These are phyloP conservation scores for Glomus cerebriforme DNA, from an alignment of 192 early-diverging fungal species.

Conservation along the genomic window DNA sequence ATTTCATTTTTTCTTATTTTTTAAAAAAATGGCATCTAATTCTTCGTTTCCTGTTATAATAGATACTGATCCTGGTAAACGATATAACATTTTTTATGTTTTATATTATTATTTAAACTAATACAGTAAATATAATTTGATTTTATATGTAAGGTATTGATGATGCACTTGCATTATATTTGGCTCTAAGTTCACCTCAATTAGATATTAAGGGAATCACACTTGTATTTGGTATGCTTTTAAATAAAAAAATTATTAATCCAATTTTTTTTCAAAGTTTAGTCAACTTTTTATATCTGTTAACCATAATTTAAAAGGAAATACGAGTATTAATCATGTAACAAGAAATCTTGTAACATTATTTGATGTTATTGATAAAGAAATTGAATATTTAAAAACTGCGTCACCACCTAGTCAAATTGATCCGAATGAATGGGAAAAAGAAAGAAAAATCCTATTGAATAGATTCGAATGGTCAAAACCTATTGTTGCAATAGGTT, in stretches of 20 bases:
- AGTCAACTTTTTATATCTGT: too few relatives aligned
- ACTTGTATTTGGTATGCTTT: background rate
- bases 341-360: background rate
- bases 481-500: background rate
- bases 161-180: background rate
- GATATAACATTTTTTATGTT: too few relatives aligned
- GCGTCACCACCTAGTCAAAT: slow-evolving; percentile 26
- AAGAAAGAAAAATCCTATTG: background rate
- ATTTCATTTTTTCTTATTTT: too few relatives aligned
- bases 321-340: background rate
- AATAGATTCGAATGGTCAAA: background rate
- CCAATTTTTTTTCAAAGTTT: background rate
- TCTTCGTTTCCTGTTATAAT: background rate
- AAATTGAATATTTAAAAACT: background rate
- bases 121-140: too few relatives aligned
- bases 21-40: too few relatives aligned
- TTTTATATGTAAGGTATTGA: background rate
- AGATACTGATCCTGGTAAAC: background rate
- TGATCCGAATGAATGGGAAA: slow-evolving; percentile 11
- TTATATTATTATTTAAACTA: too few relatives aligned
- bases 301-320: background rate
- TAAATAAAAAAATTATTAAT: background rate
- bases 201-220: background rate
- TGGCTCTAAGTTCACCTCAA: background rate
- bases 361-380: background rate